phyloP scores from a whole-genome alignment of 208 protist genomes.

The Acanthamoeba royreba region DNA sequence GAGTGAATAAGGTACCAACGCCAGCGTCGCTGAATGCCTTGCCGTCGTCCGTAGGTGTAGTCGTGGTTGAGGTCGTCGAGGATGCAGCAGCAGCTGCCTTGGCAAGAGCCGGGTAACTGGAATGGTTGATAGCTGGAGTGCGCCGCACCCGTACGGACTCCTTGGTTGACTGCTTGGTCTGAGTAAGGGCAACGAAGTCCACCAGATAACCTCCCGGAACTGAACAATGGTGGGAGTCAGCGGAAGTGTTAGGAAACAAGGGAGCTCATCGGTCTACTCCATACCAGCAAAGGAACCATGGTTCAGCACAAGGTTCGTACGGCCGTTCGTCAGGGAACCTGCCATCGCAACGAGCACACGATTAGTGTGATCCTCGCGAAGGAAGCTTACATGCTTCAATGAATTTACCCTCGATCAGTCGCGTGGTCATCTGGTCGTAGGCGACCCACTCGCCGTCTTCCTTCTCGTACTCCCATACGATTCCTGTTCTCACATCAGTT shows the following conservation, averaged over 20 bases:
- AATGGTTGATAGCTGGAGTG: background rate
- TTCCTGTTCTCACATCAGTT: background rate
- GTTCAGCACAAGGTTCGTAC: background rate
- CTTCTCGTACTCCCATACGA: background rate
- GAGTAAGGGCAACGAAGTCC: background rate
- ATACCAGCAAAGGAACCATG: background rate
- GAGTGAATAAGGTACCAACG: too few species aligned
- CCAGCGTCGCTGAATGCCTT: background rate
- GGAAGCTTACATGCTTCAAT: background rate
- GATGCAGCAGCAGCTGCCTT: background rate
- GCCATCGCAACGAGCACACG: background rate
- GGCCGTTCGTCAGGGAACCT: background rate
- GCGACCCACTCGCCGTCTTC: slow-evolving; percentile 26
- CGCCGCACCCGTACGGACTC: background rate
- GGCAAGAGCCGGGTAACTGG: background rate
- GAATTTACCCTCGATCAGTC: background rate
- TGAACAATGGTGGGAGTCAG: background rate
- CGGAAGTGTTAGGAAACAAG: background rate
- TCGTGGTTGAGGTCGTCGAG: background rate
- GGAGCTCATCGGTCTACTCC: background rate
- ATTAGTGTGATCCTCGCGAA: background rate
- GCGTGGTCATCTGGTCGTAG: background rate
- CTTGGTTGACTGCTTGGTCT: background rate
- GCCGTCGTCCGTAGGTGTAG: background rate
- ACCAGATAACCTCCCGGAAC: background rate